Conservation (phyloP, 345 rosid species). For the Carallia pectinifolia region DNA sequence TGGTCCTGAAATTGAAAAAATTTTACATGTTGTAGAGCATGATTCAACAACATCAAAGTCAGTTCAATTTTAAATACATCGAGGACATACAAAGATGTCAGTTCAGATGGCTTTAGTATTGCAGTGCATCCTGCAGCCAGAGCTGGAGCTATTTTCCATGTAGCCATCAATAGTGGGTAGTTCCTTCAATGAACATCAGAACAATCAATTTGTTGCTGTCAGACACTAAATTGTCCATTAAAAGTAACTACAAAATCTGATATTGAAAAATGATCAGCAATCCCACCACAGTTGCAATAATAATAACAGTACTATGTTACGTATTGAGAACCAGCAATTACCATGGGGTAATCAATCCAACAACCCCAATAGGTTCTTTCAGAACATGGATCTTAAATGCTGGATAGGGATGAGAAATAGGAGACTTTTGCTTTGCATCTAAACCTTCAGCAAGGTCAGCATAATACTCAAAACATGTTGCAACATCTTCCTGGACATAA, state of each 20-base stretch:
- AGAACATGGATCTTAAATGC: conserved; percentile 71
- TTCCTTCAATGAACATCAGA: conserved; percentile 68
- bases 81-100: conserved; percentile 71
- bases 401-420: conserved; percentile 80
- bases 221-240: not conserved
- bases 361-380: conserved; percentile 94
- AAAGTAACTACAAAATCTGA: not conserved
- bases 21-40: not conserved
- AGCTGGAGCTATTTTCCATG: conserved; percentile 99
- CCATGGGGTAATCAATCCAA: conserved; percentile 97
- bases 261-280: not conserved
- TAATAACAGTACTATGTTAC: not conserved
- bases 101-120: conserved; percentile 84
- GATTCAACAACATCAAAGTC: conserved; percentile 9
- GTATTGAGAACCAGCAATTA: conserved; percentile 26
- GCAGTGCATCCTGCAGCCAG: conserved; percentile 98
- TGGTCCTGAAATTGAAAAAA: conserved; percentile 58
- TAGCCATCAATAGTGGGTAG: conserved; percentile 88
- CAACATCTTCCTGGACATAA: conserved; percentile 86
- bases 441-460: conserved; percentile 95
- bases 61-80: conserved; percentile 13
- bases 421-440: conserved; percentile 86
- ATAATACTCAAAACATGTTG: conserved; percentile 90
- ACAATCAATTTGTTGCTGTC: conserved; percentile 9
- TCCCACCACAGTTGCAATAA: not conserved